These are phyloP conservation scores for Camellia japonica DNA, from an alignment of 148 eudicot genomes.

Conservation along the genomic window DNA sequence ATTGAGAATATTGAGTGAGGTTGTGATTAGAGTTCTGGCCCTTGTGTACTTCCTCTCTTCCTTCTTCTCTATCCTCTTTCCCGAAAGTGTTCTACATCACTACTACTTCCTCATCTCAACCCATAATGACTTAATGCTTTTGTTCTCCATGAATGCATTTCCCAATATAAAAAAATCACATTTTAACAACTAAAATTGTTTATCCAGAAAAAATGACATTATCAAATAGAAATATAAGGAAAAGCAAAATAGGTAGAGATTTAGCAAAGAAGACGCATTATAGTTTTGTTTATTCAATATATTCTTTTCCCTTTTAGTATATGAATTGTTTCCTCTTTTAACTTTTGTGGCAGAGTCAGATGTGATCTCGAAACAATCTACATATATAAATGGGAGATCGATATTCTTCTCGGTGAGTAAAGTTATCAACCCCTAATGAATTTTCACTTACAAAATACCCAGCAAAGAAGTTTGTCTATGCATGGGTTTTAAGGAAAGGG, in stretches of 20 bases:
- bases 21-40: too few relatives aligned
- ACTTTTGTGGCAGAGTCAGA: not conserved
- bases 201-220: not conserved
- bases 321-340: not conserved
- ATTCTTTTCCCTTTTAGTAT: not conserved
- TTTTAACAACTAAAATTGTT: not conserved
- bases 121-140: not conserved
- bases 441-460: too few relatives aligned
- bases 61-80: too few relatives aligned
- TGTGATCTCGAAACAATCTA: too few relatives aligned
- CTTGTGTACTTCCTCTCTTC: too few relatives aligned
- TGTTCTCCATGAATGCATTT: not conserved
- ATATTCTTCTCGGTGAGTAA: too few relatives aligned
- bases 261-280: not conserved
- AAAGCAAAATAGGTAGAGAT: not conserved
- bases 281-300: not conserved
- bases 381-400: too few relatives aligned
- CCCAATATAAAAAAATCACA: not conserved
- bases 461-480: too few relatives aligned
- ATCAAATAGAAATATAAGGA: not conserved
- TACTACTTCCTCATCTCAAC: not conserved
- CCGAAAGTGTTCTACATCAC: too few relatives aligned
- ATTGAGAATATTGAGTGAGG: too few relatives aligned
- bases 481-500: too few relatives aligned
- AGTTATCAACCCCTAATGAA: too few relatives aligned